Conservation (phyloP, 2,329 filamentous ascomycete genomes). For the Botrytis sinoallii region DNA sequence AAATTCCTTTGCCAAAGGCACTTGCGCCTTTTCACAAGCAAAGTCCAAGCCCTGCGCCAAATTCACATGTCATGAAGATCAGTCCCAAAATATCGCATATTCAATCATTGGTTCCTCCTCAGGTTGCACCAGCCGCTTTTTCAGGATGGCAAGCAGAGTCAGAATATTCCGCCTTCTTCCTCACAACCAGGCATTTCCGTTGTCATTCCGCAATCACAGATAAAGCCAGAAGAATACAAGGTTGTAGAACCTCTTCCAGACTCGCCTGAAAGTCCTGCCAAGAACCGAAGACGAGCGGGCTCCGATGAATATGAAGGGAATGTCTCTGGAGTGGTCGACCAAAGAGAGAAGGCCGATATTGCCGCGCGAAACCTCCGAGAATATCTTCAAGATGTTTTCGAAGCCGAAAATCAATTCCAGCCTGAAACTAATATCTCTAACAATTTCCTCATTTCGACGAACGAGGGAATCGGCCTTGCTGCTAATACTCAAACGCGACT, state of each 20-base stretch:
- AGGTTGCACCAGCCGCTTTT: neutral
- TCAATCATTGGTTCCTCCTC: neutral
- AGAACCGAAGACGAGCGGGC: constrained; percentile 51
- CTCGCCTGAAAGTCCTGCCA: constrained; percentile 33
- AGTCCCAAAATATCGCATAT: neutral
- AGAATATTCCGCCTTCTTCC: constrained; percentile 9
- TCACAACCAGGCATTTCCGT: constrained; percentile 30
- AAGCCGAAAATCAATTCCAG: constrained; percentile 69
- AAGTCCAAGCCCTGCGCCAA: neutral
- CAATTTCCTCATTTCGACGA: constrained; percentile 49
- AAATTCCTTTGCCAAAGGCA: constrained; percentile 27
- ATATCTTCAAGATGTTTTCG: constrained; percentile 69
- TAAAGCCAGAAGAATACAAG: constrained; percentile 34
- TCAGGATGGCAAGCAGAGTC: neutral
- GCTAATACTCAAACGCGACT: constrained; percentile 65
- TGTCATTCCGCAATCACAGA: constrained; percentile 31
- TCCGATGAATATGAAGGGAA: constrained; percentile 53
- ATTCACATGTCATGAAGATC: neutral
- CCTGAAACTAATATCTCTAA: constrained; percentile 43
- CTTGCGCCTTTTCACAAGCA: neutral
- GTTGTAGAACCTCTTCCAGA: constrained; percentile 31
- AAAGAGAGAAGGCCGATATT: constrained; percentile 75
- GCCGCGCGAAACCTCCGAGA: constrained; percentile 68
- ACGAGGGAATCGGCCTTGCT: constrained; percentile 64
- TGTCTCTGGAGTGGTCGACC: constrained; percentile 65